These are phyloP conservation scores for Chrysophaeum taylorii DNA, from an alignment of 352 stramenopile species.

Conservation along the genomic window DNA sequence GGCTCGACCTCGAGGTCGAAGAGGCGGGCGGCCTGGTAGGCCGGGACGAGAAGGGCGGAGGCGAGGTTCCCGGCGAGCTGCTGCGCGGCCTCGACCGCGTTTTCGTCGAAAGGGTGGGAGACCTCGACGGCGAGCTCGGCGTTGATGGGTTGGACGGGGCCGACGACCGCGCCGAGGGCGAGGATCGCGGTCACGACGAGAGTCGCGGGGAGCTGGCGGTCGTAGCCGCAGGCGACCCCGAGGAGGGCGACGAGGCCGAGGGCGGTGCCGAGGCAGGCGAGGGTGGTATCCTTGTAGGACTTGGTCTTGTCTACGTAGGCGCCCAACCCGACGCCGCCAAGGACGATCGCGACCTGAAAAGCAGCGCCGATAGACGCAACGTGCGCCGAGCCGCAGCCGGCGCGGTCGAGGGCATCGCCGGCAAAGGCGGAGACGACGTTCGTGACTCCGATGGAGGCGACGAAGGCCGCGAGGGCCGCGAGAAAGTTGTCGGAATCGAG, in stretches of 20 bases:
- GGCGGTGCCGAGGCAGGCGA: conserved; percentile 41
- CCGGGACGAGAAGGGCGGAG: conserved; percentile 47
- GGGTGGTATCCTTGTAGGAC: conserved; percentile 51
- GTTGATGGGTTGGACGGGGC: conserved; percentile 5
- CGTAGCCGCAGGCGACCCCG: conserved; percentile 46
- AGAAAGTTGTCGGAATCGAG: conserved; percentile 45
- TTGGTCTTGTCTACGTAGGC: conserved; percentile 53
- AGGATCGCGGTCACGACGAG: conserved; percentile 44
- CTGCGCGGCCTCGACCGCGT: not conserved
- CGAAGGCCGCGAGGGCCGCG: conserved; percentile 46
- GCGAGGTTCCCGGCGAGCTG: conserved; percentile 38
- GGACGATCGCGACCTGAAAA: conserved; percentile 54
- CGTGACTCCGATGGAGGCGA: conserved; percentile 53
- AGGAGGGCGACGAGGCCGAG: conserved; percentile 45
- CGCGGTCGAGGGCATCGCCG: conserved; percentile 35
- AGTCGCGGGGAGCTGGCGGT: too few relatives aligned
- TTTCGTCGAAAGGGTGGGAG: not conserved
- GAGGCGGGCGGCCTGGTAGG: too few relatives aligned
- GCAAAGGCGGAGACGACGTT: conserved; percentile 43
- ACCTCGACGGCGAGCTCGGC: not conserved
- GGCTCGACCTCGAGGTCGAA: not conserved
- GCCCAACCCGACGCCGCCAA: conserved; percentile 51
- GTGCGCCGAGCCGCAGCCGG: conserved; percentile 23
- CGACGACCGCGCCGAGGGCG: conserved; percentile 42
- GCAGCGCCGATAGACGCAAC: not conserved